Evolutionary conservation across 768 basidiomycete species (phyloP).

Genomic region (Serendipita sp.): DNA sequence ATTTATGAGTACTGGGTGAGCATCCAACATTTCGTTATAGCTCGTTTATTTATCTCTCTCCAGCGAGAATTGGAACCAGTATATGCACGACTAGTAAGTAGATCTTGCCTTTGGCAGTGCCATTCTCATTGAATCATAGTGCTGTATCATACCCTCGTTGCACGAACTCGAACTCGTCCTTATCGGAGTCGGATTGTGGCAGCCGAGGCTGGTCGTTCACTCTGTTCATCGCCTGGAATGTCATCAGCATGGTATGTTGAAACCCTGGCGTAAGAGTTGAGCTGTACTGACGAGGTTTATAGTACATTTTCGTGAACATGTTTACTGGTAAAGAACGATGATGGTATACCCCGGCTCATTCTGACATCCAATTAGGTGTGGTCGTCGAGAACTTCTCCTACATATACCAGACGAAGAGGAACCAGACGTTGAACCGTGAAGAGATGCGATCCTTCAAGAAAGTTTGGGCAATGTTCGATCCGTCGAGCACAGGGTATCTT

Average conservation of each 20-base stretch:
- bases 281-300: constrained; percentile 1
- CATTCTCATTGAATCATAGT: constrained; percentile 27
- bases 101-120: background rate
- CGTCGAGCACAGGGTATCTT: constrained; percentile 62
- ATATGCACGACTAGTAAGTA: constrained; percentile 90
- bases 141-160: constrained; percentile 66
- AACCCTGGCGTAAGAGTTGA: background rate
- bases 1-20: constrained; percentile 86
- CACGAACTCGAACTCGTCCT: constrained; percentile 33
- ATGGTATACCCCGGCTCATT: background rate
- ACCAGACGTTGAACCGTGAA: constrained; percentile 68
- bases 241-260: constrained; percentile 71
- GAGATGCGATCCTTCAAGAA: constrained; percentile 94
- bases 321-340: constrained; percentile 53
- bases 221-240: constrained; percentile 88
- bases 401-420: constrained; percentile 79
- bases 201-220: constrained; percentile 67
- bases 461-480: constrained; percentile 76
- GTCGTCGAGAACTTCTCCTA: constrained; percentile 94
- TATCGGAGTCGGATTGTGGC: constrained; percentile 72
- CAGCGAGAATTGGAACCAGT: constrained; percentile 93
- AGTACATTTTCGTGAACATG: constrained; percentile 96
- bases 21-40: constrained; percentile 9
- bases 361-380: constrained; percentile 39
- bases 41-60: constrained; percentile 7